These are phyloP conservation scores for Pythium aristosporum DNA, from an alignment of 352 stramenopile species.

Conservation along the genomic window DNA sequence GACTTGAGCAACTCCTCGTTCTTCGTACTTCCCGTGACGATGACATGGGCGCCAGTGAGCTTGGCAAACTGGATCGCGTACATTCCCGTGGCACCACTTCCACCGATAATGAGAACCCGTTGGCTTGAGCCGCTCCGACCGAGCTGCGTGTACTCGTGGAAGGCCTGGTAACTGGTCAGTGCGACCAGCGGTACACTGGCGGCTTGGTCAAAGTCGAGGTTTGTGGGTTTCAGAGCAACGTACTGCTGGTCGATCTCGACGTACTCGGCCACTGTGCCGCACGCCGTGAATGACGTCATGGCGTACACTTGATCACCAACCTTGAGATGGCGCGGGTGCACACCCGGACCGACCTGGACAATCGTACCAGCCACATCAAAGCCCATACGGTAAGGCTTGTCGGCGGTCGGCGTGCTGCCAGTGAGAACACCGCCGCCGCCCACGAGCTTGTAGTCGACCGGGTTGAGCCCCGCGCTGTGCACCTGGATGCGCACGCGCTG, in stretches of 20 bases:
- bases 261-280: constrained; percentile 42
- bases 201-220: constrained; percentile 36
- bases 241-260: constrained; percentile 29
- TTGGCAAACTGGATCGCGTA: constrained; percentile 29
- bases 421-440: constrained; percentile 8
- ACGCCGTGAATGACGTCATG: constrained; percentile 23
- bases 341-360: constrained; percentile 11
- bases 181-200: constrained; percentile 32
- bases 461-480: constrained; percentile 22
- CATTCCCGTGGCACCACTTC: constrained; percentile 36
- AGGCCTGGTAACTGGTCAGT: constrained; percentile 38
- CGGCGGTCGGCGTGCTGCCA: constrained; percentile 7
- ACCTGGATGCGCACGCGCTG: constrained; percentile 21
- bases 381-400: constrained; percentile 19
- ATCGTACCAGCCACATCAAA: constrained; percentile 21
- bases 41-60: constrained; percentile 16
- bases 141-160: constrained; percentile 24
- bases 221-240: constrained; percentile 42
- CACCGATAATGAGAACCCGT: constrained; percentile 36
- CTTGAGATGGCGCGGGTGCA: constrained; percentile 18
- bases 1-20: constrained; percentile 40
- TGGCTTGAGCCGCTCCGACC: constrained; percentile 8
- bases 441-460: constrained; percentile 14
- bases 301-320: constrained; percentile 26
- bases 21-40: constrained; percentile 33